Conservation (phyloP, 2,329 filamentous ascomycete genomes). For the Epichloe sibirici region DNA sequence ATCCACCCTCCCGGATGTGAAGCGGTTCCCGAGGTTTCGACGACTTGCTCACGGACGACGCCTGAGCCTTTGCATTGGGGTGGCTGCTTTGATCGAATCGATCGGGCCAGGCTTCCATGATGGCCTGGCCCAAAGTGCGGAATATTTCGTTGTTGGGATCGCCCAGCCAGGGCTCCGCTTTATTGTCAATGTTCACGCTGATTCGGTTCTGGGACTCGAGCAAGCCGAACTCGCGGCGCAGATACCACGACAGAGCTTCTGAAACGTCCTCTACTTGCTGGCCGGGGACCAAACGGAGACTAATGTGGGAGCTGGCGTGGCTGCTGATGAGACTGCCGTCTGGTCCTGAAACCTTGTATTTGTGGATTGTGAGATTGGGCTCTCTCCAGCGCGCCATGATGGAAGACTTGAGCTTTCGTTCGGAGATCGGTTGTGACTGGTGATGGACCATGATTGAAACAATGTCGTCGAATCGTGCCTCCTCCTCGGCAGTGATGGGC, state of each 20-base stretch:
- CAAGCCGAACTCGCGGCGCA: conserved; percentile 57
- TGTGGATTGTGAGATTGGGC: conserved; percentile 85
- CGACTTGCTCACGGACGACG: conserved; percentile 1
- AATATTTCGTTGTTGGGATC: conserved; percentile 88
- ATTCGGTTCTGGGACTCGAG: conserved; percentile 74
- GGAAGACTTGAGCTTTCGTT: conserved; percentile 64
- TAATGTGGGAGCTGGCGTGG: conserved; percentile 77
- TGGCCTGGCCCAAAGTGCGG: conserved; percentile 71
- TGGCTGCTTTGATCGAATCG: conserved; percentile 22
- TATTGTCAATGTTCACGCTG: conserved; percentile 75
- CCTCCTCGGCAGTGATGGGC: conserved; percentile 61
- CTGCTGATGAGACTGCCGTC: conserved; percentile 87
- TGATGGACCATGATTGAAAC: conserved; percentile 61
- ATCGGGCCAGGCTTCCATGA: conserved; percentile 72
- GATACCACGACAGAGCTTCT: conserved; percentile 50
- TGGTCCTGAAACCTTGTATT: conserved; percentile 83
- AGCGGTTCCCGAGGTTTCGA: conserved; percentile 50
- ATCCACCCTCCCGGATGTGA: conserved; percentile 91
- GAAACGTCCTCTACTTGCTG: conserved; percentile 77
- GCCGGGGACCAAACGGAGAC: conserved; percentile 83
- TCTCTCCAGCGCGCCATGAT: conserved; percentile 94
- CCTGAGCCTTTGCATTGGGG: conserved; percentile 5
- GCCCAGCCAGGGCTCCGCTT: conserved; percentile 91
- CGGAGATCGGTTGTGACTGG: conserved; percentile 47
- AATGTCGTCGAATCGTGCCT: conserved; percentile 74